phyloP scores from a whole-genome alignment of 2,329 filamentous ascomycete species.

The Paecilomyces variotii region DNA sequence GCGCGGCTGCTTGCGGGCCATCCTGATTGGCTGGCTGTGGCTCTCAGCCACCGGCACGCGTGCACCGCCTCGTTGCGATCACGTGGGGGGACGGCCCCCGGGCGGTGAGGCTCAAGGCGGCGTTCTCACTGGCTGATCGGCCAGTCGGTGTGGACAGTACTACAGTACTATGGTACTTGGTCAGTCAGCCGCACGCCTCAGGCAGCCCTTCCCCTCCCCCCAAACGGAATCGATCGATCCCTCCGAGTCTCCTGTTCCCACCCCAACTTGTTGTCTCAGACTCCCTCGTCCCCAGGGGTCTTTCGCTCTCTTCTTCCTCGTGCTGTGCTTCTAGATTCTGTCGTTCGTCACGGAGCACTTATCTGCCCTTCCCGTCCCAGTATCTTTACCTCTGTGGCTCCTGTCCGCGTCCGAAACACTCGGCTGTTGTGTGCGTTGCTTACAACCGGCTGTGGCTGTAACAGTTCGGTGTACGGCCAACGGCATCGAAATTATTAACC shows the following conservation, averaged over 20 bases:
- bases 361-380: background rate
- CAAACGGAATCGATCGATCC: background rate
- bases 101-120: background rate
- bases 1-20: background rate
- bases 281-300: background rate
- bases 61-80: background rate
- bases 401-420: background rate
- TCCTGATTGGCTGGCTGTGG: background rate
- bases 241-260: background rate
- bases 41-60: background rate
- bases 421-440: background rate
- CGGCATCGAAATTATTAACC: background rate
- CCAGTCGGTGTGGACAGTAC: background rate
- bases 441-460: slow-evolving; percentile 15
- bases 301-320: background rate
- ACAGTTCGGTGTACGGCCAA: slow-evolving; percentile 11
- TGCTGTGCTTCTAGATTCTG: background rate
- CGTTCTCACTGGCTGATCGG: background rate
- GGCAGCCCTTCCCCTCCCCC: background rate
- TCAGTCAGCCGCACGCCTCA: background rate
- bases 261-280: background rate
- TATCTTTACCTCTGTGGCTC: slow-evolving; percentile 3
- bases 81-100: background rate
- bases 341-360: background rate
- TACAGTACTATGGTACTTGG: background rate